A percentile compares a stretch with the other conserved stretches of the same genome.
Evolutionary conservation across 768 basidiomycete genomes (phyloP).

Genomic region (Coprinopsis strossmayeri): DNA sequence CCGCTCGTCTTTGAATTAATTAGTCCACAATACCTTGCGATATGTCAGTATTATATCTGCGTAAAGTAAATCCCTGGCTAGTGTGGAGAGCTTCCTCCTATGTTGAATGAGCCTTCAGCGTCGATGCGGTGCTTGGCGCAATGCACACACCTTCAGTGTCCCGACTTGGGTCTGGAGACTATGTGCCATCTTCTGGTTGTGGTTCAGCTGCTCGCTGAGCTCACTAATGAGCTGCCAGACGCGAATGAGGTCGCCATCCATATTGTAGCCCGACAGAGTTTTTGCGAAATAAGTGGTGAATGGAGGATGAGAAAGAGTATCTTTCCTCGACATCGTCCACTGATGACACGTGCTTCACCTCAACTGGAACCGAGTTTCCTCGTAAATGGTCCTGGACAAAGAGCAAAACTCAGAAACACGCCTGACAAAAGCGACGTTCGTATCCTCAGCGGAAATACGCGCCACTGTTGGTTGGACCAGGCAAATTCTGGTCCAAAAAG

Average conservation of each 20-base stretch:
- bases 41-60: slow-evolving; percentile 85
- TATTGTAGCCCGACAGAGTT: slow-evolving; percentile 17
- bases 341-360: slow-evolving; percentile 1
- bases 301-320: background rate
- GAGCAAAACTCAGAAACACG: background rate
- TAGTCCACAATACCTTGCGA: slow-evolving; percentile 55
- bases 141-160: slow-evolving; percentile 60
- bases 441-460: background rate
- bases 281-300: background rate
- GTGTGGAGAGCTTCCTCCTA: slow-evolving; percentile 72
- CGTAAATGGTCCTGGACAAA: background rate
- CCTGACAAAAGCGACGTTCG: background rate
- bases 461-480: background rate
- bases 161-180: slow-evolving; percentile 64
- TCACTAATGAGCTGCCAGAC: slow-evolving; percentile 79
- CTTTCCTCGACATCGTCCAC: background rate
- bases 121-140: slow-evolving; percentile 1
- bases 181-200: slow-evolving; percentile 71
- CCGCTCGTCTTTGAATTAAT: slow-evolving; percentile 17
- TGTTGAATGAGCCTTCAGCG: background rate
- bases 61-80: slow-evolving; percentile 68
- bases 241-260: slow-evolving; percentile 67
- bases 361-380: too few relatives aligned
- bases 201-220: slow-evolving; percentile 74
- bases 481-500: slow-evolving; percentile 2